These are phyloP conservation scores for Chrysopogon serrulatus DNA, from an alignment of 176 grass and related monocot genomes.

Conservation along the genomic window DNA sequence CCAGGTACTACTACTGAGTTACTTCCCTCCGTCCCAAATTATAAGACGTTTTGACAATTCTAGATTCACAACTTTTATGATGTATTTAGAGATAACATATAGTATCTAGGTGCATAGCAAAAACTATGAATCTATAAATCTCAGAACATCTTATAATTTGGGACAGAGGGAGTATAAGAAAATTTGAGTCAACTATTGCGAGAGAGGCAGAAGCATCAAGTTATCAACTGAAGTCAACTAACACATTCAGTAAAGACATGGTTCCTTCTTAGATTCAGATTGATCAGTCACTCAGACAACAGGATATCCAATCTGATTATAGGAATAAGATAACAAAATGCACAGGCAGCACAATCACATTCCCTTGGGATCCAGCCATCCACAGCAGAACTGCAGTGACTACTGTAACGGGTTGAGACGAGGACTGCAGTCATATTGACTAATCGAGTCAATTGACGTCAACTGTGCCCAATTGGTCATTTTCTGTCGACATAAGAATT, in stretches of 20 bases:
- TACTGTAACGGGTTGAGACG: background rate
- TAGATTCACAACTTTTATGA: too few relatives aligned
- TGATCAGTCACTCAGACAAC: background rate
- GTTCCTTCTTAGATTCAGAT: background rate
- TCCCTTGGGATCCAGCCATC: background rate
- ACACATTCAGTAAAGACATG: background rate
- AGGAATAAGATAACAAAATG: background rate
- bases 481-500: background rate
- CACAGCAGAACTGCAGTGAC: background rate
- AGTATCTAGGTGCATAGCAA: too few relatives aligned
- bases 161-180: too few relatives aligned
- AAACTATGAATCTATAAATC: too few relatives aligned
- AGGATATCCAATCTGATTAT: background rate
- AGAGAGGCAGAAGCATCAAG: background rate
- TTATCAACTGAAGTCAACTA: background rate
- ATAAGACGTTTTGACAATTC: too few relatives aligned
- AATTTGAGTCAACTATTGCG: background rate
- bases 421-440: background rate
- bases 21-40: too few relatives aligned
- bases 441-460: conserved; percentile 2
- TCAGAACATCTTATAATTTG: too few relatives aligned
- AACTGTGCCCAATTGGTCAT: background rate
- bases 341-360: background rate
- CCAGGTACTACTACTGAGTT: background rate
- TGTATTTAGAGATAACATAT: too few relatives aligned